These are phyloP conservation scores for Tanozyma kutaoensis DNA, from an alignment of 805 yeast species.

Conservation along the genomic window DNA sequence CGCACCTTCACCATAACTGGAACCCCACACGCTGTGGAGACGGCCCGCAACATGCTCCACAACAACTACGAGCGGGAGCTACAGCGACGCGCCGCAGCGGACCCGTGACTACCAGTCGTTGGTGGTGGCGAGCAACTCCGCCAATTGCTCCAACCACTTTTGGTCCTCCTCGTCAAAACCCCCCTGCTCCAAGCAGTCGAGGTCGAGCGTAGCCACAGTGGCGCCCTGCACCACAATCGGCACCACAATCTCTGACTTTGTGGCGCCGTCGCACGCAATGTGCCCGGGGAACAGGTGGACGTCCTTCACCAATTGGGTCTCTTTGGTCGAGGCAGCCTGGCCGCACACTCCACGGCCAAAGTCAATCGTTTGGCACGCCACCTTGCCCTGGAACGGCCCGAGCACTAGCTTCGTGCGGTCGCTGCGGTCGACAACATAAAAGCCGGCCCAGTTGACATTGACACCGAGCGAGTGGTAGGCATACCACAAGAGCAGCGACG, in stretches of 20 bases:
- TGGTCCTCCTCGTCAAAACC: constrained; percentile 64
- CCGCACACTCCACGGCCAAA: constrained; percentile 92
- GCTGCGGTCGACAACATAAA: constrained; percentile 44
- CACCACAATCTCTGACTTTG: constrained; percentile 86
- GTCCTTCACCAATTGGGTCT: constrained; percentile 66
- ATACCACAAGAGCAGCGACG: constrained; percentile 80
- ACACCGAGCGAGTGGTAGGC: constrained; percentile 52
- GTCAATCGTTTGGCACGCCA: constrained; percentile 78
- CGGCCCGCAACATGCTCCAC: constrained; percentile 43
- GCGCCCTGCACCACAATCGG: constrained; percentile 39
- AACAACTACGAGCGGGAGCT: constrained; percentile 47
- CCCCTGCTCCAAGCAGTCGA: constrained; percentile 54
- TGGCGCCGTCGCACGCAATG: constrained; percentile 94
- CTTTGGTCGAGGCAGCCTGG: constrained; percentile 44
- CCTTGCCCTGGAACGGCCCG: constrained; percentile 95
- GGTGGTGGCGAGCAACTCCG: not conserved
- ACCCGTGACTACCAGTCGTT: not conserved
- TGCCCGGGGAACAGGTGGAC: constrained; percentile 81
- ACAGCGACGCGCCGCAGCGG: constrained; percentile 19
- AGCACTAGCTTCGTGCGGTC: constrained; percentile 38
- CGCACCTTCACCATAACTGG: constrained; percentile 67
- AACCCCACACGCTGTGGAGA: constrained; percentile 36
- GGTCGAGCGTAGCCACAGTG: constrained; percentile 69
- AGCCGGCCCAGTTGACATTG: constrained; percentile 87
- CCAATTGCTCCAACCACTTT: constrained; percentile 34